Evolutionary conservation across 352 stramenopile species (phyloP).

Genomic region (Pythium guiyangense): DNA sequence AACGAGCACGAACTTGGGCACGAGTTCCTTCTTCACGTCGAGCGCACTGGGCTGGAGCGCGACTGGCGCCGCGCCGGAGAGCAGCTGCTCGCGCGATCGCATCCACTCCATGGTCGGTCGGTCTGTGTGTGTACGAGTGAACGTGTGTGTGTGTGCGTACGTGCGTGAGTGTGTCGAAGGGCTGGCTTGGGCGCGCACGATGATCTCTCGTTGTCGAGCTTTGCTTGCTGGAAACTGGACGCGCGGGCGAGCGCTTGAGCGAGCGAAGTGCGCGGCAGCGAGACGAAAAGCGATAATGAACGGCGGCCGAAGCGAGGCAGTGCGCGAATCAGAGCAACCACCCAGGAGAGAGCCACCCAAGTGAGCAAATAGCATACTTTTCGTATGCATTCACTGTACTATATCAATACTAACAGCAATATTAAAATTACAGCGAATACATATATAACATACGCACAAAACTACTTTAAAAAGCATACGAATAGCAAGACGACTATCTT

Average conservation of each 20-base stretch:
- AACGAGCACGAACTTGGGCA: conserved; percentile 64
- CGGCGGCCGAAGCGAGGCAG: background rate
- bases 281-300: conserved; percentile 16
- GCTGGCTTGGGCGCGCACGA: background rate
- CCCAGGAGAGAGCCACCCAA: background rate
- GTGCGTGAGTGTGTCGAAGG: background rate
- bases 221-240: background rate
- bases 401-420: too few relatives aligned
- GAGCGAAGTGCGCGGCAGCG: conserved; percentile 3
- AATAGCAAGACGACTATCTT: too few relatives aligned
- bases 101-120: conserved; percentile 44
- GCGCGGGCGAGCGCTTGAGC: background rate
- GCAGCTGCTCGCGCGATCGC: conserved; percentile 38
- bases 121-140: too few relatives aligned
- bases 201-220: background rate
- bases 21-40: conserved; percentile 17
- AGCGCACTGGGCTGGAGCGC: conserved; percentile 4
- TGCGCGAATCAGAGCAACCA: background rate
- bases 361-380: too few relatives aligned
- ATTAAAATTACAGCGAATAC: too few relatives aligned
- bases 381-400: background rate
- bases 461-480: too few relatives aligned
- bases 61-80: conserved; percentile 22
- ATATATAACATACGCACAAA: too few relatives aligned
- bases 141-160: too few relatives aligned